These are phyloP conservation scores for Thymus quinquecostatus DNA, from an alignment of 257 asterid genomes.

Conservation along the genomic window DNA sequence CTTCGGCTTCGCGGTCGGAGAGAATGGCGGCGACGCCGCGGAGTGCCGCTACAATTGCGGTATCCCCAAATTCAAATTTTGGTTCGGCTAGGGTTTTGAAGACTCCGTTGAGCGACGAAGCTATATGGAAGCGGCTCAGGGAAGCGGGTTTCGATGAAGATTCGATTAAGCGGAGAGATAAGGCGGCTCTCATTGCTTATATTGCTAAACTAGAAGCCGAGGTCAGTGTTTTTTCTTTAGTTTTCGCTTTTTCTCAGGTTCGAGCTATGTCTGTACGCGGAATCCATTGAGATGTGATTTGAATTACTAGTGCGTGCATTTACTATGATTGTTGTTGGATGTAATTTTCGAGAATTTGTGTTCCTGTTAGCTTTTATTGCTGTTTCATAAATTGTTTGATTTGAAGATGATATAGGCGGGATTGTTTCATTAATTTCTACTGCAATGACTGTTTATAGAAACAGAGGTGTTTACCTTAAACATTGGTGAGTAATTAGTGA, in stretches of 20 bases:
- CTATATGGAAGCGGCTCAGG: constrained; percentile 75
- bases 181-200: constrained; percentile 85
- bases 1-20: constrained; percentile 62
- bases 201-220: constrained; percentile 89
- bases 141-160: constrained; percentile 97
- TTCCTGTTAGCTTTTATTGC: constrained; percentile 10
- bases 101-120: constrained; percentile 76
- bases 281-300: constrained; percentile 3
- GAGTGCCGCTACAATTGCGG: constrained; percentile 42
- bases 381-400: constrained; percentile 13
- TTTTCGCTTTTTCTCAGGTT: background rate
- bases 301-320: constrained; percentile 18
- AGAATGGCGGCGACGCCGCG: constrained; percentile 53
- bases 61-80: constrained; percentile 42
- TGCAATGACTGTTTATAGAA: constrained; percentile 22
- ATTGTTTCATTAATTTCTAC: constrained; percentile 29
- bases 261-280: constrained; percentile 19
- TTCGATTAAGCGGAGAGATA: constrained; percentile 86
- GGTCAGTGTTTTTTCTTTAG: constrained; percentile 41
- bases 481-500: background rate
- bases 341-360: background rate
- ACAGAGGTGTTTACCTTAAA: constrained; percentile 19
- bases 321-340: constrained; percentile 1
- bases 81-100: constrained; percentile 60
- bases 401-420: constrained; percentile 22